Percentiles rank a stretch among this genome's conserved stretches.
Conservation (phyloP, 306 rosid genomes). For the Dalbergia oliveri region DNA sequence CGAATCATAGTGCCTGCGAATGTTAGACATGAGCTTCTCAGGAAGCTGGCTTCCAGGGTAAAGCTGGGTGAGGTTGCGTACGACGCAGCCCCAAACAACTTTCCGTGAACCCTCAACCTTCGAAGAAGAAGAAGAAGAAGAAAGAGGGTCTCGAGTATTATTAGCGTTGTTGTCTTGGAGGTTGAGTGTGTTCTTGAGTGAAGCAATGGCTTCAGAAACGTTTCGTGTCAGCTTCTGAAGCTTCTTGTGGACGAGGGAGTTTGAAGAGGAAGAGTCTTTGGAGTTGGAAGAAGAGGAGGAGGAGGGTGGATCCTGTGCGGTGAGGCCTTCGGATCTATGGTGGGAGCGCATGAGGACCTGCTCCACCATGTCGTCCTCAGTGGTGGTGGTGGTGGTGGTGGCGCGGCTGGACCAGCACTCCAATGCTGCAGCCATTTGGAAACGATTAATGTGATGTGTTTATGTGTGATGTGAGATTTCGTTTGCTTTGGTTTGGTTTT, state of each 20-base stretch:
- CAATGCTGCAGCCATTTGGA: constrained; percentile 75
- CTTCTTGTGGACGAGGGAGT: constrained; percentile 72
- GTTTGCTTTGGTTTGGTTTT: background rate
- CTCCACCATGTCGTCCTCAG: constrained; percentile 76
- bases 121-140: constrained; percentile 44
- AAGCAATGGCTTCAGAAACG: constrained; percentile 79
- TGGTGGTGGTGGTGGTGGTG: constrained; percentile 32
- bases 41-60: constrained; percentile 93
- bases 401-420: constrained; percentile 90
- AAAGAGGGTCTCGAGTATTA: constrained; percentile 47
- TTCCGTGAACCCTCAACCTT: constrained; percentile 66
- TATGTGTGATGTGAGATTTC: background rate
- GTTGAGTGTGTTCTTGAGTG: constrained; percentile 77
- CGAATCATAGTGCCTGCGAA: constrained; percentile 90
- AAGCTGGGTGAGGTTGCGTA: constrained; percentile 81
- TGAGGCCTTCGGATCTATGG: constrained; percentile 72
- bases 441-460: background rate
- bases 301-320: constrained; percentile 22
- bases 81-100: constrained; percentile 80
- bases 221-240: constrained; percentile 82
- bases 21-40: constrained; percentile 83
- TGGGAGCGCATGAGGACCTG: constrained; percentile 80
- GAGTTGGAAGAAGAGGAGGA: constrained; percentile 41
- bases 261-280: constrained; percentile 35
- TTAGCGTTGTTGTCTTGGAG: constrained; percentile 51